phyloP scores from a whole-genome alignment of 768 basidiomycete species.

The Termitomyces sp. region DNA sequence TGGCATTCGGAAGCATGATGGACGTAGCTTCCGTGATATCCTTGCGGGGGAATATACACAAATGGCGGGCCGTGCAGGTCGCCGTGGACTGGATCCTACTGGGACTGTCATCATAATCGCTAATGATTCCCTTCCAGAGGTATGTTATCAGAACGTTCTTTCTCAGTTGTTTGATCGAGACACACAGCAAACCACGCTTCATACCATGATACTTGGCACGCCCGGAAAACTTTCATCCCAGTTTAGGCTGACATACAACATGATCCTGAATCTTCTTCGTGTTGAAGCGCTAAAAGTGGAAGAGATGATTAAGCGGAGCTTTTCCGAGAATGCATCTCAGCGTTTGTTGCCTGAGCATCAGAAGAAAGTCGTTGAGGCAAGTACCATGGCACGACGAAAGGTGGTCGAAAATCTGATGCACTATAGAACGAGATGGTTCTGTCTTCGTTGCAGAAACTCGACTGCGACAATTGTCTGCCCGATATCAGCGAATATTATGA shows the following conservation, averaged over 20 bases:
- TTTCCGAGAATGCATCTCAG: slow-evolving; percentile 97
- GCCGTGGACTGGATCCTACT: slow-evolving; percentile 90
- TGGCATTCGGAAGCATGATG: slow-evolving; percentile 92
- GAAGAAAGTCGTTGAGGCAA: slow-evolving; percentile 77
- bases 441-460: slow-evolving; percentile 54
- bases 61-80: slow-evolving; percentile 97
- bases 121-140: slow-evolving; percentile 84
- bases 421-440: slow-evolving; percentile 68
- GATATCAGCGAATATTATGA: slow-evolving; percentile 82
- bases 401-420: slow-evolving; percentile 4
- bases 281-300: slow-evolving; percentile 96
- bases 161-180: background rate
- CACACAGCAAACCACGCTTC: slow-evolving; percentile 63
- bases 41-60: slow-evolving; percentile 94
- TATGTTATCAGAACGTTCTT: slow-evolving; percentile 23
- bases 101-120: slow-evolving; percentile 93
- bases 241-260: slow-evolving; percentile 97
- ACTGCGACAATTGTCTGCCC: slow-evolving; percentile 60
- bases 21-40: slow-evolving; percentile 85
- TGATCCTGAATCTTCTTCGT: slow-evolving; percentile 95
- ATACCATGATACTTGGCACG: slow-evolving; percentile 90
- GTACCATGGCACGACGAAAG: slow-evolving; percentile 12
- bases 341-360: slow-evolving; percentile 90
- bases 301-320: slow-evolving; percentile 99
- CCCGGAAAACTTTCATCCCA: slow-evolving; percentile 93